Base-by-base conservation (phyloP, 139 green algal species). In the Chlamydomonas asymmetrica region DNA sequence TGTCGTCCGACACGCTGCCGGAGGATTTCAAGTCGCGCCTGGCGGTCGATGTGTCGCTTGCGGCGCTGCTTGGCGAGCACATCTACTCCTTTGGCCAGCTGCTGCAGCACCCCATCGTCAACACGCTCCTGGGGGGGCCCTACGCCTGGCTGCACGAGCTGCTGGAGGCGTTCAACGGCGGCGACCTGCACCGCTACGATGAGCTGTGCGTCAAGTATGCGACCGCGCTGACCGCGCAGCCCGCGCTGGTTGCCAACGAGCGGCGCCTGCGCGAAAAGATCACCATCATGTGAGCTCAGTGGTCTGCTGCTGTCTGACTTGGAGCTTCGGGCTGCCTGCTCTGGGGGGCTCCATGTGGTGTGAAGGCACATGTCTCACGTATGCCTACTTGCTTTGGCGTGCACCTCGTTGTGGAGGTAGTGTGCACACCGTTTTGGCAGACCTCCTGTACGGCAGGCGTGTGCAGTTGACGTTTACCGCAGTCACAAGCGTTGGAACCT, bases 41-140 rank as follows among this genome's bases (percentile, higher is more conserved):
- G 40, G 95, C 92, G 9, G 94, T 98, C 43, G 97, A 99, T 85
- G 85, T 99, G 35, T 92, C 88, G 5, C 83, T 99, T 29, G 93
- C 96, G 7, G 96, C 97, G 20, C 86, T 99, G 59, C 90, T 99
- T 40, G 97, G 95, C 1, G 92, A 98, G 45, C 84, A 92, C 77
- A 81, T 98, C 31, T 98, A 98, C 91, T 95, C 88, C 83, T 99
- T 99, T 87, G 97, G 93, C 3, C 95, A 98, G 91, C 91, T 99
- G 65, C 84, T 99, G 62, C 89, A 93, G 79, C 97, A 99, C 85
- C 97, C 97, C 41, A 97, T 99, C 56, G 84, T 97, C 32, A 80
- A 57, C 22, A 71, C 80, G 18, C 85, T 98, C 54, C 83, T 97
- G 63, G 79, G 65, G 43, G 88, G 73, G 20, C 72, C 81, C 13